Evolutionary conservation across 192 early-diverging fungal species (phyloP).

Genomic region (Coemansia interrupta): DNA sequence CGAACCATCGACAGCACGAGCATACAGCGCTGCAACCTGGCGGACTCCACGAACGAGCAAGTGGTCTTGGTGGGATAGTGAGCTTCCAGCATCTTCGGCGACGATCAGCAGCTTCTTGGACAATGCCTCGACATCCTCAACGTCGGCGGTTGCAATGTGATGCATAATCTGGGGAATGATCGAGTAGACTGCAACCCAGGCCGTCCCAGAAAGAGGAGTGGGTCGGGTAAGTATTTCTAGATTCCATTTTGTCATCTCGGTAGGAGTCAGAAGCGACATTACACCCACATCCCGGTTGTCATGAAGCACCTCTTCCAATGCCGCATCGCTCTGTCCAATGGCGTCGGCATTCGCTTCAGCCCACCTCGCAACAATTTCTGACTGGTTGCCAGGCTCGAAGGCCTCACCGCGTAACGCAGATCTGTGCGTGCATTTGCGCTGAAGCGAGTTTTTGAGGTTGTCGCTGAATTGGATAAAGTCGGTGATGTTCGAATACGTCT

Average conservation of each 20-base stretch:
- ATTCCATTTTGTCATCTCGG: conserved; percentile 24
- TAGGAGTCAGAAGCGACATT: conserved; percentile 49
- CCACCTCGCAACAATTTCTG: conserved; percentile 56
- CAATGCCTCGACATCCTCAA: conserved; percentile 17
- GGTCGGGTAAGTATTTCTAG: conserved; percentile 43
- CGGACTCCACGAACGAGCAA: conserved; percentile 23
- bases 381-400: conserved; percentile 49
- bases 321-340: conserved; percentile 57
- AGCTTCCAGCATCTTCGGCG: conserved; percentile 3
- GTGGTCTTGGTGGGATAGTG: conserved; percentile 21
- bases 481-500: conserved; percentile 84
- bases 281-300: conserved; percentile 75
- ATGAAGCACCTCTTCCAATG: conserved; percentile 16
- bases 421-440: conserved; percentile 64
- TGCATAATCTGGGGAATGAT: conserved; percentile 47
- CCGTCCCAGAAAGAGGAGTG: conserved; percentile 20
- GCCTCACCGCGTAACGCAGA: conserved; percentile 66
- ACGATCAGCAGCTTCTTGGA: conserved; percentile 10
- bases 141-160: conserved; percentile 21
- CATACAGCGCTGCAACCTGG: conserved; percentile 22
- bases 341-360: conserved; percentile 56
- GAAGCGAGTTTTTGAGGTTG: conserved; percentile 69
- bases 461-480: conserved; percentile 83
- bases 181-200: conserved; percentile 31
- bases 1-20: conserved; percentile 6